Evolutionary conservation across 1,284 basidiomycete species (phyloP).

Genomic region (Moniliophthora roreri): DNA sequence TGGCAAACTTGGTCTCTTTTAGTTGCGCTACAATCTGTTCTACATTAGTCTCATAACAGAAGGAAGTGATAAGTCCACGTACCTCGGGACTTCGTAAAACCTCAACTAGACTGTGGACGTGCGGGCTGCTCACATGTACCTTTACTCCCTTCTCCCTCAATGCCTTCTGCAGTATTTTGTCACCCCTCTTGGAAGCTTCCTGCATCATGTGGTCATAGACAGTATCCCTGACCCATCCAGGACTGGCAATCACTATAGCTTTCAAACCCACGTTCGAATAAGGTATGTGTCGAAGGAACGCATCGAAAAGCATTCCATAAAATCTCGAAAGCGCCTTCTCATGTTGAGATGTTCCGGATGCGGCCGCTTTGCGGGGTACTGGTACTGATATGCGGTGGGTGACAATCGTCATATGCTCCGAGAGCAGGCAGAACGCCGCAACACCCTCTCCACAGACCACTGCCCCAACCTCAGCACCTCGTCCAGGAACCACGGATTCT

Average conservation of each 20-base stretch:
- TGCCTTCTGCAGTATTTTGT: constrained; percentile 79
- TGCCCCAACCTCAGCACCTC: constrained; percentile 95
- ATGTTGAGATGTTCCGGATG: constrained; percentile 76
- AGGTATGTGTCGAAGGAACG: constrained; percentile 89
- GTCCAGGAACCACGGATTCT: constrained; percentile 89
- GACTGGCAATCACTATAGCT: constrained; percentile 94
- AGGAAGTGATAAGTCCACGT: constrained; percentile 17
- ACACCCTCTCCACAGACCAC: constrained; percentile 95
- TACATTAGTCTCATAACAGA: constrained; percentile 5
- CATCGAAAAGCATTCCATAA: constrained; percentile 83
- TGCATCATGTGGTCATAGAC: constrained; percentile 86
- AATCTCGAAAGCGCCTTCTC: constrained; percentile 88
- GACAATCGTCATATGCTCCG: constrained; percentile 96
- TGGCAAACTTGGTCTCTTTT: constrained; percentile 97
- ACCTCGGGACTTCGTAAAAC: constrained; percentile 95
- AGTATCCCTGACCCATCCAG: constrained; percentile 92
- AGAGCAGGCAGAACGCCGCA: constrained; percentile 92
- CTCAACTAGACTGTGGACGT: constrained; percentile 95
- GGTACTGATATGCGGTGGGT: constrained; percentile 89
- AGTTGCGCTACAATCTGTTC: constrained; percentile 69
- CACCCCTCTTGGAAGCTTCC: constrained; percentile 79
- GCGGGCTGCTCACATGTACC: constrained; percentile 90
- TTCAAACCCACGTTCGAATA: constrained; percentile 73
- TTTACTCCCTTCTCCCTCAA: constrained; percentile 84
- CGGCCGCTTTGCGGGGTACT: constrained; percentile 89